phyloP scores from a whole-genome alignment of 2,329 filamentous ascomycete species.

The Didymella pomorum region DNA sequence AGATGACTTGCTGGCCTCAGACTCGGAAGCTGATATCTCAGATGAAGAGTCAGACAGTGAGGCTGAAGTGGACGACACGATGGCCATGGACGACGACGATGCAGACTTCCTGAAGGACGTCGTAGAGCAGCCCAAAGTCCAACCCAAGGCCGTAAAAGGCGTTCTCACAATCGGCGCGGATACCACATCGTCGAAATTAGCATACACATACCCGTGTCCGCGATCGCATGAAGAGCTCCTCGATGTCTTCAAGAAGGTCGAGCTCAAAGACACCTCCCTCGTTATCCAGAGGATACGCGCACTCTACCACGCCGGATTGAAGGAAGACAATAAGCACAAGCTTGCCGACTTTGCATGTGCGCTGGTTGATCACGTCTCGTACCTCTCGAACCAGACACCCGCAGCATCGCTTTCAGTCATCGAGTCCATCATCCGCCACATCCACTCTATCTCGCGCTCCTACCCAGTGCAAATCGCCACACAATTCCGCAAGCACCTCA shows the following conservation, averaged over 20 bases:
- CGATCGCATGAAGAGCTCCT: constrained; percentile 78
- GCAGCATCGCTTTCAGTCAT: constrained; percentile 70
- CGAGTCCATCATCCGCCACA: constrained; percentile 84
- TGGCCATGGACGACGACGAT: constrained; percentile 57
- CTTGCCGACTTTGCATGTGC: constrained; percentile 72
- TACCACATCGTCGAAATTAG: constrained; percentile 63
- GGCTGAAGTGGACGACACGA: constrained; percentile 47
- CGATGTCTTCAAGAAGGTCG: constrained; percentile 67
- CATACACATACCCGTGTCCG: constrained; percentile 88
- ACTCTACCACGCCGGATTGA: constrained; percentile 88
- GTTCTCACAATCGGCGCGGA: constrained; percentile 53
- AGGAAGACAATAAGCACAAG: constrained; percentile 83
- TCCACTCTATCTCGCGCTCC: constrained; percentile 90
- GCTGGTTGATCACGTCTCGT: constrained; percentile 71
- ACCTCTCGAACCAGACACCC: constrained; percentile 61
- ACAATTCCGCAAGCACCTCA: constrained; percentile 78
- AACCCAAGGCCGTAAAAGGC: constrained; percentile 49
- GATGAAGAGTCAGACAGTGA: constrained; percentile 41
- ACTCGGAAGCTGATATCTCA: constrained; percentile 63
- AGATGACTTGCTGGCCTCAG: constrained; percentile 84
- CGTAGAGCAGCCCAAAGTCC: constrained; percentile 42
- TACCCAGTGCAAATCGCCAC: constrained; percentile 80
- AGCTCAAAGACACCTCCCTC: constrained; percentile 72
- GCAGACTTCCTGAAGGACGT: constrained; percentile 58
- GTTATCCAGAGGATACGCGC: constrained; percentile 90